These are phyloP conservation scores for Pezicula carpinea DNA, from an alignment of 2,329 filamentous ascomycete genomes.

Conservation along the genomic window DNA sequence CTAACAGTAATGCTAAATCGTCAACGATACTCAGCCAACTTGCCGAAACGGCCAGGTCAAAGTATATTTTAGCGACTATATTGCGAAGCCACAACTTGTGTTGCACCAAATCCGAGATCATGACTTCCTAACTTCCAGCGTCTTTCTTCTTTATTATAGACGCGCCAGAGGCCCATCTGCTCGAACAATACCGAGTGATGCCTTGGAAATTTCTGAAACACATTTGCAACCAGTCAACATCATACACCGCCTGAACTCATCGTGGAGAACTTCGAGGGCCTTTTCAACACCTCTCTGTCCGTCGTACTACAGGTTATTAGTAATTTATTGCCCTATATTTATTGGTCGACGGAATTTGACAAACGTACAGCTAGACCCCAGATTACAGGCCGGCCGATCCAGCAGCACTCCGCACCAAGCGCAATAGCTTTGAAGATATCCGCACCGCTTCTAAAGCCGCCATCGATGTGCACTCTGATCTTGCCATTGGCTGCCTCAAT, in stretches of 20 bases:
- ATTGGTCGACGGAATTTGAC: not conserved
- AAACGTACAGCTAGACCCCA: constrained; percentile 45
- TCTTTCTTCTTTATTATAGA: too few relatives aligned
- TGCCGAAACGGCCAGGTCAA: too few relatives aligned
- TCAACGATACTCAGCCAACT: too few relatives aligned
- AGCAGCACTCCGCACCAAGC: constrained; percentile 56
- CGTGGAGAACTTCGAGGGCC: constrained; percentile 40
- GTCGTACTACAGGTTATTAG: constrained; percentile 36
- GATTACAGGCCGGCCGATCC: constrained; percentile 55
- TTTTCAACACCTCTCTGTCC: constrained; percentile 56
- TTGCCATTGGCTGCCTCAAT: constrained; percentile 23
- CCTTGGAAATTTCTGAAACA: constrained; percentile 10
- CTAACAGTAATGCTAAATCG: too few relatives aligned
- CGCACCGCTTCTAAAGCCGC: constrained; percentile 49
- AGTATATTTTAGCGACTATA: too few relatives aligned
- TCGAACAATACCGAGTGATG: constrained; percentile 35
- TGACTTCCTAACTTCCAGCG: too few relatives aligned
- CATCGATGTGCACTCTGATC: constrained; percentile 43
- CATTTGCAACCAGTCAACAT: constrained; percentile 11
- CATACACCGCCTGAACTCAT: constrained; percentile 15
- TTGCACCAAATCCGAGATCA: too few relatives aligned
- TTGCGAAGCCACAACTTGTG: too few relatives aligned
- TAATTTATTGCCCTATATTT: not conserved
- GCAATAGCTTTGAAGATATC: constrained; percentile 60
- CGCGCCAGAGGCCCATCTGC: constrained; percentile 40